Evolutionary conservation across 2,329 filamentous ascomycete species (phyloP).

Genomic region (Orbilia javanica): DNA sequence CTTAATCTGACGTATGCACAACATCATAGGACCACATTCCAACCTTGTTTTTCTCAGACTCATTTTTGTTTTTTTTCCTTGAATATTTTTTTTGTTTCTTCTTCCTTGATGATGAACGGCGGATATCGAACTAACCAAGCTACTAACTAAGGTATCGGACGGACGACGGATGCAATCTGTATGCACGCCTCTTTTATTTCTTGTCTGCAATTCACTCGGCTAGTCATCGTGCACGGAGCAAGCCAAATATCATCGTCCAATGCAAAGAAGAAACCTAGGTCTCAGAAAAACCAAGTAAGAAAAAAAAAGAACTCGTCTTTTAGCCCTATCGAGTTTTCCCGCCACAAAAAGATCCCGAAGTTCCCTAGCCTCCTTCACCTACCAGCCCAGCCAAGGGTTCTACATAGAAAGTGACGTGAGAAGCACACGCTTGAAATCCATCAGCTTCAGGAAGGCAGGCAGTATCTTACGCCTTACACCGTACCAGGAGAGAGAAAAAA

Average conservation of each 20-base stretch:
- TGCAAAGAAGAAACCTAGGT: background rate
- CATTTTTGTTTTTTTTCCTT: too few relatives aligned
- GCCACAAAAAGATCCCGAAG: conserved; percentile 34
- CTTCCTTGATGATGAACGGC: conserved; percentile 10
- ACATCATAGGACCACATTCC: conserved; percentile 35
- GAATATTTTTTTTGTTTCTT: conserved; percentile 4
- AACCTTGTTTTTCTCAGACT: conserved; percentile 10
- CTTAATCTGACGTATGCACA: conserved; percentile 31
- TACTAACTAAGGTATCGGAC: conserved; percentile 31
- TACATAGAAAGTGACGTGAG: background rate
- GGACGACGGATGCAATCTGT: conserved; percentile 9
- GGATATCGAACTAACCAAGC: background rate
- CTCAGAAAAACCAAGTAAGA: background rate
- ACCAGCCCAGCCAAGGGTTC: background rate
- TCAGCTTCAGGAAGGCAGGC: background rate
- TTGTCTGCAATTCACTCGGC: background rate
- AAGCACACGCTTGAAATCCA: background rate
- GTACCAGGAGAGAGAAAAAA: background rate
- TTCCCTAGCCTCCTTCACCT: conserved; percentile 27
- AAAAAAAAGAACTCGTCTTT: conserved; percentile 3
- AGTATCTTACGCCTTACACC: background rate
- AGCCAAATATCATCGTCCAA: conserved; percentile 25
- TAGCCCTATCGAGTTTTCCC: conserved; percentile 10
- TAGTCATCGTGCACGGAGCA: conserved; percentile 31
- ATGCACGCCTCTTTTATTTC: conserved; percentile 1